These are phyloP conservation scores for Lentinus tigrinus DNA, from an alignment of 768 basidiomycete species.

Conservation along the genomic window DNA sequence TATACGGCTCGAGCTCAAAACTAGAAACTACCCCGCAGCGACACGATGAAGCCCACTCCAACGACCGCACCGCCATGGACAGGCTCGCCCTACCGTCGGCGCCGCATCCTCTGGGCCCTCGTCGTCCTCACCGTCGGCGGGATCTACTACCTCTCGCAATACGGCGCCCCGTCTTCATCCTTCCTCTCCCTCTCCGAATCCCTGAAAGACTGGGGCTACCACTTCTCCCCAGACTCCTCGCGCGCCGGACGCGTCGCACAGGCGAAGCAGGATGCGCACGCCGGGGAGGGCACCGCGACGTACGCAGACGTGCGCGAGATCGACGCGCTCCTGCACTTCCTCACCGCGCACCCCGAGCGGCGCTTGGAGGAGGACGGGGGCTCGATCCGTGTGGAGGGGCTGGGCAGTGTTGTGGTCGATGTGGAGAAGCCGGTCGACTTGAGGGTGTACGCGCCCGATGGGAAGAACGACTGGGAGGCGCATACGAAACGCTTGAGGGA, in stretches of 20 bases:
- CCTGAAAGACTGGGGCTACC: conserved; percentile 26
- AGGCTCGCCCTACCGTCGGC: conserved; percentile 31
- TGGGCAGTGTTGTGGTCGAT: conserved; percentile 40
- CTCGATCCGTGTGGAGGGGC: conserved; percentile 17
- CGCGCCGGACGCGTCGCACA: conserved; percentile 30
- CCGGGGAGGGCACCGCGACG: conserved; percentile 14
- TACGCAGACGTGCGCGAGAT: conserved; percentile 48
- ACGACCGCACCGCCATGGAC: conserved; percentile 7
- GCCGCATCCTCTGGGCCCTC: conserved; percentile 45
- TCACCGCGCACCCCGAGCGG: conserved; percentile 48
- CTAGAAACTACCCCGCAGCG: too few species aligned
- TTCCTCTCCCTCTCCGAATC: conserved; percentile 31
- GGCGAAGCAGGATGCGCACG: conserved; percentile 21
- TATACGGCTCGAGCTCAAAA: neutral
- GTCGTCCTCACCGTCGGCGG: conserved; percentile 36
- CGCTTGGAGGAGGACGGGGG: conserved; percentile 31
- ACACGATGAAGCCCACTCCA: neutral
- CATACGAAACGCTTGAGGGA: conserved; percentile 43
- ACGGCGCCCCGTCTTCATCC: conserved; percentile 43
- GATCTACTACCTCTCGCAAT: conserved; percentile 41
- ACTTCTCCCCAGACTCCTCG: conserved; percentile 36
- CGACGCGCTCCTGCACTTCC: conserved; percentile 68
- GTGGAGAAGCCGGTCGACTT: conserved; percentile 48
- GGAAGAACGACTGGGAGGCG: conserved; percentile 42
- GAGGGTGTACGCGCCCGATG: conserved; percentile 53